Conservation (phyloP, 768 basidiomycete genomes). For the Cubamyces sp. region DNA sequence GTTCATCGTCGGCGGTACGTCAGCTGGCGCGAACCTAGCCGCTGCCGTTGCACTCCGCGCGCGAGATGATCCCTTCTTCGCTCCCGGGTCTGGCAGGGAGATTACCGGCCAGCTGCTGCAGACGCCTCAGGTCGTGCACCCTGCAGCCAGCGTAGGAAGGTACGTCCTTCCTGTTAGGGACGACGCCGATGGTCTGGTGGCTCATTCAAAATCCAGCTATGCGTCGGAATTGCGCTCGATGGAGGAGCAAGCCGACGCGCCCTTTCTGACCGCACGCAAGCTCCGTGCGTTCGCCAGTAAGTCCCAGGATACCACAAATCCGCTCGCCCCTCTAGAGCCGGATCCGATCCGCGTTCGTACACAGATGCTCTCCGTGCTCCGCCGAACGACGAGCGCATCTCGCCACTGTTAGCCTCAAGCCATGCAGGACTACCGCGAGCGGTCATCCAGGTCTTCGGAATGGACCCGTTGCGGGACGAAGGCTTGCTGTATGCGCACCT, state of each 20-base stretch:
- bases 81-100: background rate
- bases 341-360: background rate
- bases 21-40: slow-evolving; percentile 30
- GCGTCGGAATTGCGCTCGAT: slow-evolving; percentile 7
- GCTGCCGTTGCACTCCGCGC: slow-evolving; percentile 29
- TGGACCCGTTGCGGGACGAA: slow-evolving; percentile 29
- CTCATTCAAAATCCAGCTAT: background rate
- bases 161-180: background rate
- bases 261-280: slow-evolving; percentile 13
- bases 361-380: background rate
- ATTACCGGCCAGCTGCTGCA: slow-evolving; percentile 34
- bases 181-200: background rate
- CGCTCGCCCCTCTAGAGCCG: background rate
- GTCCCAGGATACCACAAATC: background rate
- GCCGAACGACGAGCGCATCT: slow-evolving; percentile 9
- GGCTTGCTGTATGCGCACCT: slow-evolving; percentile 23
- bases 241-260: slow-evolving; percentile 11
- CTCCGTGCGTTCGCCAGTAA: slow-evolving; percentile 11
- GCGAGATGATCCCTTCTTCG: slow-evolving; percentile 30
- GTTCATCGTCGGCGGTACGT: slow-evolving; percentile 30
- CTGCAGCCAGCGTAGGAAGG: slow-evolving; percentile 27
- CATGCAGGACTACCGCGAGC: slow-evolving; percentile 22
- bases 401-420: slow-evolving; percentile 14
- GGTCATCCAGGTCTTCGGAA: slow-evolving; percentile 25
- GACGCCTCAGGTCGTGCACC: slow-evolving; percentile 29